Evolutionary conservation across 441 rosid species (phyloP), one percentile per base, ranked within the genome.

Genomic region (Euphorbia celastroides): DNA sequence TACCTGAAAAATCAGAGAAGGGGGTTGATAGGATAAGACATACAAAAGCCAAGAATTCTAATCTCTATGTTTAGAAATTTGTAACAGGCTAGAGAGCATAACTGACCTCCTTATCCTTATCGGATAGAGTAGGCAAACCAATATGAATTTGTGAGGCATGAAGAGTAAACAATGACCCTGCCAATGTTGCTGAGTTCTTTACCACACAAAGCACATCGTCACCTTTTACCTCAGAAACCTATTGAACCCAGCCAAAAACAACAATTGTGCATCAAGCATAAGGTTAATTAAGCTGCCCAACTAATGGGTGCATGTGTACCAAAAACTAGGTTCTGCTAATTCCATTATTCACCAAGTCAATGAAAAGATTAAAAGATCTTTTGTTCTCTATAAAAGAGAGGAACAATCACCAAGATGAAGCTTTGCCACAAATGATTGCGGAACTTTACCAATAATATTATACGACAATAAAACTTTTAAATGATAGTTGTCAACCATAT

Each of bases 191-290:
- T 66, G 95, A 68, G 75, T 92, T 95, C 87, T 93, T 90, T 67
- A 89, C 79, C 60, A 79, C 73, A 71, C 96, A 95, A 67, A 88
- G 82, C 48, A 95, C 99, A 79, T 95, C 92, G 68, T 86, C 77
- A 48, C 92, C 98, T 70, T 85, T 84, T 58, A 92, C 90, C 78
- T 90, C 96, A 60, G 86, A 79, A 74, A 90, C 98, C 97, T 95
- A 77, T 59, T 58, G 46, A 71, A 31, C 26, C 66, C 70, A 80
- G 57, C 13, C 22, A 60, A 74, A 57, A 30, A 22, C 32, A 50
- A 61, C 23, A 50, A 66, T 72, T 64, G 63, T 16, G 34, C 44
- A 66, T 70, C 66, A 67, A 12, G 48, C 46, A 71, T 22, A 28
- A 55, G 3, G 19, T 31, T 19, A 66, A 19, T 48, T 38, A 4